Conservation (phyloP, 257 asterid species). For the Solanum tarapatanum region DNA sequence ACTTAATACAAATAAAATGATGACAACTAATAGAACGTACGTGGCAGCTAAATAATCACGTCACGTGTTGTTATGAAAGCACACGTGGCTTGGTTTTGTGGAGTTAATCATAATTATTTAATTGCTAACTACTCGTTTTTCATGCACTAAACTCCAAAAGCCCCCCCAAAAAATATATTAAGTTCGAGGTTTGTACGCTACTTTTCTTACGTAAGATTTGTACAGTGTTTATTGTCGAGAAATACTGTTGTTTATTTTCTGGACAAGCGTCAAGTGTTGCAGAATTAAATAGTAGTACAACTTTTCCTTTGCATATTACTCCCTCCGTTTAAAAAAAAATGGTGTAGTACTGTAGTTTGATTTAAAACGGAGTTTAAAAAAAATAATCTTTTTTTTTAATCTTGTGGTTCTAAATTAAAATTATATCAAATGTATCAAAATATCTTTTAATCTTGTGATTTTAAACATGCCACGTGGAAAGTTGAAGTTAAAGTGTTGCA, state of each 20-base stretch:
- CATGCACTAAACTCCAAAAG: conserved; percentile 42
- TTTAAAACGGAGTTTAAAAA: no score
- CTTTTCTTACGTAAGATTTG: not conserved
- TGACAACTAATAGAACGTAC: not conserved
- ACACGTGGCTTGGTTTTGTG: conserved; percentile 29
- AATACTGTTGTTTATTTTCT: not conserved
- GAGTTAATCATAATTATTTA: conserved; percentile 9
- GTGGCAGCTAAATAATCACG: not conserved
- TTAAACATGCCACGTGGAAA: no score
- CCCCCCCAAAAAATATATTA: not conserved
- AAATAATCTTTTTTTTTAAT: no score
- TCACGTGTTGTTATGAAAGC: conserved; percentile 24
- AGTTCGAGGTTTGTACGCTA: not conserved
- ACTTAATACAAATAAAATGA: not conserved
- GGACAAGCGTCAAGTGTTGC: not conserved
- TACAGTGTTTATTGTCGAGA: not conserved
- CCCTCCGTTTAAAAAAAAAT: rapidly evolving
- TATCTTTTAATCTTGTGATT: no score
- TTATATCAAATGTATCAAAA: no score
- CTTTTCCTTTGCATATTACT: not conserved
- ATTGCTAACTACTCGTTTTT: conserved; percentile 9
- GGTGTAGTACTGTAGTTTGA: no score
- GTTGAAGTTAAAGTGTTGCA: no score
- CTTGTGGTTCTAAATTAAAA: no score
- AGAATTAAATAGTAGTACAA: not conserved